Evolutionary conservation across 148 eudicot genomes (phyloP), one percentile per base, ranked within the genome.

Genomic region (Nepenthes mirabilis): DNA sequence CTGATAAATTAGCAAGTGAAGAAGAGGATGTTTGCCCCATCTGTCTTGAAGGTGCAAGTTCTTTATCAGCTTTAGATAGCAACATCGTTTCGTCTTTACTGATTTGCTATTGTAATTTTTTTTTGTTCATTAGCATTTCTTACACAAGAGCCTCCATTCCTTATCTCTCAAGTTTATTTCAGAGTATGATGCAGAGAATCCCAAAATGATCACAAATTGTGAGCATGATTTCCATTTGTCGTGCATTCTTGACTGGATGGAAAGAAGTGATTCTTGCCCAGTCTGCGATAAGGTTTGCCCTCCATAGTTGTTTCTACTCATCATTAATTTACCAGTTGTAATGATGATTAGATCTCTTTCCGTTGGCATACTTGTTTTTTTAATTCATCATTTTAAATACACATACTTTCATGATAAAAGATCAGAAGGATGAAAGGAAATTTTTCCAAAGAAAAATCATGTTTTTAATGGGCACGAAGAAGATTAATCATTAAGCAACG

Each of bases 231-330:
- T 87, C 80, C 97, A 91, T 66, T 78, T 91, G 52, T 87, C 97
- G 34, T 91, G 95, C 81, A 84, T 91, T 50, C 90, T 87, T 55
- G 97, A 91, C 68, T 91, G 97, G 97, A 87, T 87, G 97, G 97
- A 87, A 71, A 82, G 97, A 84, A 91, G 97, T 71, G 80, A 82
- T 77, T 79, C 80, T 33, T 87, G 97, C 59, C 97, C 97, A 55
- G 88, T 91, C 14, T 87, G 97, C 55, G 72, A 87, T 74, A 82
- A 87, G 97, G 97, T 91, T 43, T 64, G 81, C 47, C 33, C 55
- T 53, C 2, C 58, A 33, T 14, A 34, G 14, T 48, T 37, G 13
- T 47, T 33, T 34, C 23, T 63, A 36, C 40, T 37, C n/a, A 45
- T 34, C 11, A 32, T 36, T 66, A 1, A 11, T 34, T 50, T 52